Conservation (phyloP, 179 eudicot species). For the Silene noctiflora region DNA sequence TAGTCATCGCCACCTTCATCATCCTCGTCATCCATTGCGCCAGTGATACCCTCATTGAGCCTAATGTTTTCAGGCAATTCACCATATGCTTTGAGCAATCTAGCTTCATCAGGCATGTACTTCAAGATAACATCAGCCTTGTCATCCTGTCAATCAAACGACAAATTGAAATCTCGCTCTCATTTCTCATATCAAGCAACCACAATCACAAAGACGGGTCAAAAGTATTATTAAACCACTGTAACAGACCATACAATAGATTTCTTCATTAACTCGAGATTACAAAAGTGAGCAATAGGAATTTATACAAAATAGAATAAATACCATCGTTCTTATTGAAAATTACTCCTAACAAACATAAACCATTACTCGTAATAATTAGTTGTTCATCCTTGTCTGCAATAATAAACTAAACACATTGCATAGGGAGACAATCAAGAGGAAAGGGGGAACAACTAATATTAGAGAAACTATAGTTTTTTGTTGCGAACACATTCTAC, state of each 20-base stretch:
- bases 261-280: background rate
- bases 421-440: no score
- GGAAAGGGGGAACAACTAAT: no score
- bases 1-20: conserved; percentile 50
- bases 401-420: no score
- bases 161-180: background rate
- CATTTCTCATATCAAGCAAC: background rate
- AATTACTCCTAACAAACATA: no score
- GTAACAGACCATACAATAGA: background rate
- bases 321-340: no score
- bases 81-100: conserved; percentile 65
- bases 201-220: background rate
- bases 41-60: conserved; percentile 58
- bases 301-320: background rate
- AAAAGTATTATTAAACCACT: background rate
- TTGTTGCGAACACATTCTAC: no score
- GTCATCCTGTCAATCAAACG: conserved; percentile 49
- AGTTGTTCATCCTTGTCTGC: no score
- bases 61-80: conserved; percentile 68
- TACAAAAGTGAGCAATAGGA: no score
- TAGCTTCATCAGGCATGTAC: conserved; percentile 87
- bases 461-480: no score
- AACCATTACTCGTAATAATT: no score
- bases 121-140: conserved; percentile 89
- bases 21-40: conserved; percentile 54